Evolutionary conservation across 129 eudicot genomes (phyloP), one percentile per base, ranked within the genome.

Genomic region (Ambrosia trifida): DNA sequence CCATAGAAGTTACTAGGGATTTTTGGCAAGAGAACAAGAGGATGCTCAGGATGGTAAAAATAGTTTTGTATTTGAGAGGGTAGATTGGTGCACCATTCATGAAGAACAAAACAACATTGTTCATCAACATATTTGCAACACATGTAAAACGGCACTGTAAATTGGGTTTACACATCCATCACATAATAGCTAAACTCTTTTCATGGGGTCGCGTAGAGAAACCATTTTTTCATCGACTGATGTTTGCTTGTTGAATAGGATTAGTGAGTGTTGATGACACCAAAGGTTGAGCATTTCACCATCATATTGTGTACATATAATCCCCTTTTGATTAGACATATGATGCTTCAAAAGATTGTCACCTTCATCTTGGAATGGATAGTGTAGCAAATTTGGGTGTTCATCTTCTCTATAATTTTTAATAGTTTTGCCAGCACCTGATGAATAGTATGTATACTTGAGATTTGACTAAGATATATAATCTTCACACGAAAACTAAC

Each of bases 151-250:
- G 70, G 70, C 5, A 43, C 11, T 24, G 33, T 11, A 4, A 32
- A 66, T 66, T 44, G 70, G 70, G 28, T 17, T 66, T 20, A 66
- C 38, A 44, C 70, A 66, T 66, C 70, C 44, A 40, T 40, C 44
- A 40, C 44, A 40, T 0, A 40, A 40, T 40, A 40, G 44, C 9
- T 40, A 10, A 6, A 40, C 44, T 40, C 56, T 66, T 17, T 66
- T 43, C 70, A 44, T 11, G 44, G 43, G 44, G 44, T 40, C 44
- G 1, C 6, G 44, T 40, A 40, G 44, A 5, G 44, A 40, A 40
- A 40, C 44, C 11, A 40, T 1, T 1, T 40, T 40, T 40, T 2
- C 9, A 40, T 10, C 44, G 9, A 16, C 14, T 14, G 66, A 61
- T n/a, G 68, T 36, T 63, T 63, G 68, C 7, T 8, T 36, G 49